Conservation (phyloP, 352 stramenopile species). For the Thraustochytrium striatum region DNA sequence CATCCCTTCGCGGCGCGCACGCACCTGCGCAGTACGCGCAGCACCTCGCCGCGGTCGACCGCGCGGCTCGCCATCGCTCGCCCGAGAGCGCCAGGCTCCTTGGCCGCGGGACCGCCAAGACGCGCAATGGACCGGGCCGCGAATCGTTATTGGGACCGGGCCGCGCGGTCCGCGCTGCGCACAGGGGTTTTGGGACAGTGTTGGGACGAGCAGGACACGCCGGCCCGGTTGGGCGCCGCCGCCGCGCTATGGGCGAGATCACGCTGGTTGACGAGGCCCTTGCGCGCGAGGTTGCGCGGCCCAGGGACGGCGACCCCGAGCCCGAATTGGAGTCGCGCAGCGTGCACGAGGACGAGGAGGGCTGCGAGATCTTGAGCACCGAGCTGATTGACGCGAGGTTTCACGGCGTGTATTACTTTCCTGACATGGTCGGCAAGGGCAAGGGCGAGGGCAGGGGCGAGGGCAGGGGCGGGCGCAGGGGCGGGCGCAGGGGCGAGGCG, state of each 20-base stretch:
- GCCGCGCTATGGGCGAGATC: too few species aligned
- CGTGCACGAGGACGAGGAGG: too few species aligned
- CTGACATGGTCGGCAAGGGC: neutral
- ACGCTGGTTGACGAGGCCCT: too few species aligned
- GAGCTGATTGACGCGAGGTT: constrained; percentile 43
- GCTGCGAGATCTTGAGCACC: constrained; percentile 32
- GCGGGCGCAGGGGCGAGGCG: neutral
- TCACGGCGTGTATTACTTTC: constrained; percentile 38
- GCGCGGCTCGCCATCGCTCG: neutral
- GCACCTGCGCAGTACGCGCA: neutral
- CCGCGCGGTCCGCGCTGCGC: neutral
- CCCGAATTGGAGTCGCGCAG: too few species aligned
- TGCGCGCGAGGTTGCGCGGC: too few species aligned
- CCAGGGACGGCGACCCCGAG: too few species aligned
- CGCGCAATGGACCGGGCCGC: neutral
- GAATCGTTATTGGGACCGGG: neutral
- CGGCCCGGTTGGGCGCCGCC: too few species aligned
- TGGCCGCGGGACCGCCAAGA: neutral
- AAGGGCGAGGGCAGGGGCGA: neutral
- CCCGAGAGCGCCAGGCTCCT: neutral
- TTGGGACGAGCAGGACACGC: too few species aligned
- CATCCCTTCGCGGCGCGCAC: neutral
- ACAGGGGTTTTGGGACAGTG: too few species aligned
- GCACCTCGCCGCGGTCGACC: neutral
- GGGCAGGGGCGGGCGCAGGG: neutral